phyloP scores from a whole-genome alignment of 2,329 filamentous ascomycete species.

The Diaporthe australafricana region DNA sequence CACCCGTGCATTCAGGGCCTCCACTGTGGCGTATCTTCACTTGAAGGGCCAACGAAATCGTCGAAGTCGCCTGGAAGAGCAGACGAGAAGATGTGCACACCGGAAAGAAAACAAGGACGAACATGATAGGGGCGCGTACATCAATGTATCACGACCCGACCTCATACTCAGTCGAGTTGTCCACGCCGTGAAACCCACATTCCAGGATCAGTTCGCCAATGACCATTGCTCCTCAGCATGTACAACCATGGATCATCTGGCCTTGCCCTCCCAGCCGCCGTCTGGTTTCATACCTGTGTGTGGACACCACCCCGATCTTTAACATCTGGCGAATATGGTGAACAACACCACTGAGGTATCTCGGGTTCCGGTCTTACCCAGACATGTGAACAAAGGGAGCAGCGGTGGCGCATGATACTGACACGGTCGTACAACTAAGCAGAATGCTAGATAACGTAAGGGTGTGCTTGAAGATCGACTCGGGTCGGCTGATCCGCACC shows the following conservation, averaged over 20 bases:
- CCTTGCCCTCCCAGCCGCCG: background rate
- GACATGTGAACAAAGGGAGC: background rate
- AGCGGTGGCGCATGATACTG: background rate
- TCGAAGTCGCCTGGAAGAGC: background rate
- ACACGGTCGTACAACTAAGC: background rate
- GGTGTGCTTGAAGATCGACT: background rate
- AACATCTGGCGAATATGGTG: background rate
- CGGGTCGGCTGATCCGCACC: constrained; percentile 5
- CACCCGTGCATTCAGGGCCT: background rate
- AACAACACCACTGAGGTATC: background rate
- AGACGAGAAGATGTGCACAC: too few species aligned
- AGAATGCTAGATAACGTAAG: background rate
- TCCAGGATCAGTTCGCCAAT: background rate
- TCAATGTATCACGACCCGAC: background rate
- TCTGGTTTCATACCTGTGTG: background rate
- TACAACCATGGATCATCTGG: background rate
- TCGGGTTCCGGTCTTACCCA: background rate
- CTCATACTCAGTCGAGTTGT: background rate
- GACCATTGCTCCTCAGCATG: background rate
- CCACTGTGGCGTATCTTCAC: background rate
- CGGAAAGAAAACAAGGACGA: background rate
- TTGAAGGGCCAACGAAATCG: background rate
- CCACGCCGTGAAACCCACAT: background rate
- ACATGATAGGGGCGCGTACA: background rate
- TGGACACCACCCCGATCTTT: background rate